Evolutionary conservation across 192 early-diverging fungal genomes (phyloP).

Genomic region (Linderina pennispora): DNA sequence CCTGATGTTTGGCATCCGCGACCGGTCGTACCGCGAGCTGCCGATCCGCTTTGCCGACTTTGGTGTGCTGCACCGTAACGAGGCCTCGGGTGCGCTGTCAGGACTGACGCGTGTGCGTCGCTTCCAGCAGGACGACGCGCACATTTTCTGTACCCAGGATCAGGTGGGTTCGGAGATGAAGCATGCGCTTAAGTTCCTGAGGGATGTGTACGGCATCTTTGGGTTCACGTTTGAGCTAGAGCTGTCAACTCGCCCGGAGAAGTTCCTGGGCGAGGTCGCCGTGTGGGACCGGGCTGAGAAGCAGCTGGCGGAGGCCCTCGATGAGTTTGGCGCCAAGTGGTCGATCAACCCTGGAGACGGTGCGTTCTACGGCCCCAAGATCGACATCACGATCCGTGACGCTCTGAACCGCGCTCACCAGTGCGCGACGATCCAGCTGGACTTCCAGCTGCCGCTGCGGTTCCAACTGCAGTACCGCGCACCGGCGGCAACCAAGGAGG

Average conservation of each 20-base stretch:
- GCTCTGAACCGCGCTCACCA: conserved; percentile 87
- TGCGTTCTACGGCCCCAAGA: conserved; percentile 99
- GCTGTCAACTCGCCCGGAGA: conserved; percentile 96
- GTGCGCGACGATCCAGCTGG: conserved; percentile 97
- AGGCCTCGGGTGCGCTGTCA: conserved; percentile 86
- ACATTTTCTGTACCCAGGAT: conserved; percentile 91
- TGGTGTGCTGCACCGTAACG: conserved; percentile 94
- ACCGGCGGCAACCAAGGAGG: conserved; percentile 45
- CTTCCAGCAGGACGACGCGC: conserved; percentile 99
- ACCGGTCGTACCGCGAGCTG: conserved; percentile 93
- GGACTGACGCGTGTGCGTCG: conserved; percentile 96
- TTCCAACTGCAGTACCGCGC: conserved; percentile 90
- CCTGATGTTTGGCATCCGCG: conserved; percentile 89
- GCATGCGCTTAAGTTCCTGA: conserved; percentile 79
- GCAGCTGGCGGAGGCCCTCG: conserved; percentile 67
- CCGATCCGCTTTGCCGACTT: conserved; percentile 96
- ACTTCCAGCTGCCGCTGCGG: conserved; percentile 95
- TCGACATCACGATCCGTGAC: conserved; percentile 95
- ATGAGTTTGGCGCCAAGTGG: conserved; percentile 78
- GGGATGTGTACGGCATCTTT: conserved; percentile 88
- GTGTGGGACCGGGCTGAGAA: conserved; percentile 94
- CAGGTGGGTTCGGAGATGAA: conserved; percentile 86
- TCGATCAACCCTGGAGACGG: conserved; percentile 91
- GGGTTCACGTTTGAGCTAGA: conserved; percentile 88
- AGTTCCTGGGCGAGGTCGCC: conserved; percentile 81